Conservation (phyloP, 2,329 filamentous ascomycete genomes). For the Fusarium sp. region DNA sequence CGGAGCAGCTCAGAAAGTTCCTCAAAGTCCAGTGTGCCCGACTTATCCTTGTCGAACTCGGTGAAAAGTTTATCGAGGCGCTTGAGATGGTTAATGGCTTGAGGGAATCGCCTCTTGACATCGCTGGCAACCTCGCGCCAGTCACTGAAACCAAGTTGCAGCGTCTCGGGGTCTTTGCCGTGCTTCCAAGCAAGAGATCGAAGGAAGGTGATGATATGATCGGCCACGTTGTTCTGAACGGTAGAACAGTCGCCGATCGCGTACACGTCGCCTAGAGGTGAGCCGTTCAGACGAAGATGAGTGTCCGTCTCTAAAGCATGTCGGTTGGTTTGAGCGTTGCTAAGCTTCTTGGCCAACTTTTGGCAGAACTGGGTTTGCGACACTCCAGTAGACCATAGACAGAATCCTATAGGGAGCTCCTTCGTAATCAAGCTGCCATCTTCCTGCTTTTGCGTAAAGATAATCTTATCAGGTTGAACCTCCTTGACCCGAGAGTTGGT, state of each 20-base stretch:
- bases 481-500: conserved; percentile 95
- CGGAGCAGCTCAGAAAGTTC: conserved; percentile 89
- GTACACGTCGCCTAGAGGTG: conserved; percentile 94
- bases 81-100: conserved; percentile 86
- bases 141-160: conserved; percentile 87
- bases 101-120: conserved; percentile 90
- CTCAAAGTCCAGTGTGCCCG: conserved; percentile 91
- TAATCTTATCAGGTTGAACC: conserved; percentile 83
- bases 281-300: conserved; percentile 88
- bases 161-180: conserved; percentile 88
- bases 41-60: conserved; percentile 92
- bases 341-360: conserved; percentile 81
- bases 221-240: conserved; percentile 96
- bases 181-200: conserved; percentile 92
- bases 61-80: conserved; percentile 92
- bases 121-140: conserved; percentile 88
- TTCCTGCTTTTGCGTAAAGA: conserved; percentile 86
- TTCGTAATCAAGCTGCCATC: conserved; percentile 84
- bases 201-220: conserved; percentile 90
- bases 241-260: conserved; percentile 96
- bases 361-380: conserved; percentile 85
- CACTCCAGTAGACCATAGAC: conserved; percentile 97
- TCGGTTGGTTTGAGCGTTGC: conserved; percentile 82
- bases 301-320: conserved; percentile 95
- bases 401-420: conserved; percentile 95